Evolutionary conservation across 2,329 filamentous ascomycete species (phyloP), one percentile per base, ranked within the genome.

Genomic region (Immersiporthe knoxdaviesiana): DNA sequence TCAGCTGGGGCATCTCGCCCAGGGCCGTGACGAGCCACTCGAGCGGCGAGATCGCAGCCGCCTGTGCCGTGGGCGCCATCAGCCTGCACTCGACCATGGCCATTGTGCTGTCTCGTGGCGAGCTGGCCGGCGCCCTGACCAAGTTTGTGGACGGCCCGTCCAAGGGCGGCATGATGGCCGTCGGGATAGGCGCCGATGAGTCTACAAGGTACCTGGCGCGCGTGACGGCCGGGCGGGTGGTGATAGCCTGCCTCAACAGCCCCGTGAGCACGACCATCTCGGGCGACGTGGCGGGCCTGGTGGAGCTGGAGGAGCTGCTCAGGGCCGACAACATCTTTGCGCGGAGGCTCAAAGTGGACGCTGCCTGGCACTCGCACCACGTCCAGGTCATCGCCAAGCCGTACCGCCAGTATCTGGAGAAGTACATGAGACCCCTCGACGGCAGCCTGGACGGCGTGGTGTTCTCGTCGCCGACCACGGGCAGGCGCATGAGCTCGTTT

Each of bases 301-400:
- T 76, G n/a, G 72, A 72, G 16, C 65, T 80, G 1, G 68, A 73
- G 27, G 56, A 65, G 12, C 58, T 72, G 54, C 69, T 78, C 37
- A 60, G 73, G 3, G 73, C 73, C 8, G 72, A 77, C 14, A 67
- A 63, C 18, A 72, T 77, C 0, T 80, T 79, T 44, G 68, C 71
- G 6, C 71, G 76, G 6, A 72, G 70, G 16, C 73, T 79, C 0
- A 65, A 63, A 6, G 74, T 78, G 10, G 67, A 73, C 3, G 71
- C 72, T 1, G 76, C 77, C 2, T 79, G 77, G 65, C 78, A 79
- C 63, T 79, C 77, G 0, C 70, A 71, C 24, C 73, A 76, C 11
- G 78, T 79, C 72, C 44, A 72, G 24, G 58, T 63, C 3, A 60
- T 77, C 3, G 65, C 64, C 6, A 56, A 70, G 5, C 27, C 35